Evolutionary conservation across 139 green algal genomes (phyloP), one percentile per base, ranked within the genome.

Genomic region (Haematococcus lacustris): DNA sequence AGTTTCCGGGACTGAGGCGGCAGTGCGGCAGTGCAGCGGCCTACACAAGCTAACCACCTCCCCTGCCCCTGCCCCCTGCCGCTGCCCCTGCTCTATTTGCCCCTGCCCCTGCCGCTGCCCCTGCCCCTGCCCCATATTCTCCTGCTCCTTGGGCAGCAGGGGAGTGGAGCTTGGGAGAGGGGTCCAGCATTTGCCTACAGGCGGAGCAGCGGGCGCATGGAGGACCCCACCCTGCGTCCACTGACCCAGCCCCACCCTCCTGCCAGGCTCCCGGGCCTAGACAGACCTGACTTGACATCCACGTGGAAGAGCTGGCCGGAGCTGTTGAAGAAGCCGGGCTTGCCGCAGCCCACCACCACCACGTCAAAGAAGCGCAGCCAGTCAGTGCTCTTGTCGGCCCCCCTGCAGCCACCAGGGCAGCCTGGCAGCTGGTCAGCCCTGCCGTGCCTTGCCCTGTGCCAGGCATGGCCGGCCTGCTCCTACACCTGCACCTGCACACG

Each of bases 311-410:
- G 75, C 73, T 77, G 77, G 63, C 71, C 62, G 41, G 3, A 4
- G 25, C 75, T 71, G 66, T 86, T 76, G 80, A 96, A 97, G 82
- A 92, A 95, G 38, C 65, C 77, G 0, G 89, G 89, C 86, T 97
- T 97, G 73, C 78, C 84, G 61, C 90, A 93, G 3, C 91, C 90
- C 40, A 91, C 88, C 57, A 95, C 78, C 5, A 96, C 93, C 3
- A 91, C 85, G 66, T 99, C 94, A 83, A 99, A 99, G 79, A 92
- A 88, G 38, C 82, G 32, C 26, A 98, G 83, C 94, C 94, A 98
- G 30, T 88, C 79, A 30, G 47, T 76, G 35, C 68, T 77, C 71
- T 80, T 80, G 6, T 39, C 34, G 30, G 77, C 34, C 23, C 77
- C 77, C 3, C 72, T 77, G 72, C 63, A 47, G 25, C 25, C 38